These are phyloP conservation scores for Rhizoctonia solani DNA, from an alignment of 1,284 basidiomycete species.

Conservation along the genomic window DNA sequence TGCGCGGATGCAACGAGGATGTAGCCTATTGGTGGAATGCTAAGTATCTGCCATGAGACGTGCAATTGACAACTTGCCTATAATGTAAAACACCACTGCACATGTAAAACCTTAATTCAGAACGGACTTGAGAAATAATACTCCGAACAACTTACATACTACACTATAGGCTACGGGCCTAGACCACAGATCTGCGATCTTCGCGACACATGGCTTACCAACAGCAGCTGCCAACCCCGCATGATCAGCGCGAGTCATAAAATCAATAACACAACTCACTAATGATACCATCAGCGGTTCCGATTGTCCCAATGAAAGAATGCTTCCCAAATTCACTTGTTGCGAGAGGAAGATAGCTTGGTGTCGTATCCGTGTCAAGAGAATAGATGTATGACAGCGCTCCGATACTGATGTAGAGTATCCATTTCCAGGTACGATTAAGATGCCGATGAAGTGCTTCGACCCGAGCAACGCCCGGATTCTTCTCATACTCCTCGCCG, in stretches of 20 bases:
- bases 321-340: conserved; percentile 38
- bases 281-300: conserved; percentile 30
- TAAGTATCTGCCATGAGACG: conserved; percentile 1
- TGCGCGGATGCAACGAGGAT: conserved; percentile 52
- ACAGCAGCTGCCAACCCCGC: conserved; percentile 56
- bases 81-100: conserved; percentile 34
- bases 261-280: neutral
- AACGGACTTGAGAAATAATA: no score
- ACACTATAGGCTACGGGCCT: conserved; percentile 46
- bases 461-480: conserved; percentile 26
- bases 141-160: conserved; percentile 26
- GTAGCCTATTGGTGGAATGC: conserved; percentile 43
- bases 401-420: conserved; percentile 31
- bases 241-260: conserved; percentile 42
- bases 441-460: conserved; percentile 22
- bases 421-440: conserved; percentile 12
- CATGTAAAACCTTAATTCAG: neutral
- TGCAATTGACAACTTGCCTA: conserved; percentile 42
- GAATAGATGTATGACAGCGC: conserved; percentile 29
- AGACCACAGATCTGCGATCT: conserved; percentile 52
- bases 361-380: conserved; percentile 25
- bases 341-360: conserved; percentile 38
- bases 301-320: conserved; percentile 38
- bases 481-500: no score
- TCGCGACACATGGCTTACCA: conserved; percentile 58